These are phyloP conservation scores for Fusarium sp. DNA, from an alignment of 2,329 filamentous ascomycete genomes.

Conservation along the genomic window DNA sequence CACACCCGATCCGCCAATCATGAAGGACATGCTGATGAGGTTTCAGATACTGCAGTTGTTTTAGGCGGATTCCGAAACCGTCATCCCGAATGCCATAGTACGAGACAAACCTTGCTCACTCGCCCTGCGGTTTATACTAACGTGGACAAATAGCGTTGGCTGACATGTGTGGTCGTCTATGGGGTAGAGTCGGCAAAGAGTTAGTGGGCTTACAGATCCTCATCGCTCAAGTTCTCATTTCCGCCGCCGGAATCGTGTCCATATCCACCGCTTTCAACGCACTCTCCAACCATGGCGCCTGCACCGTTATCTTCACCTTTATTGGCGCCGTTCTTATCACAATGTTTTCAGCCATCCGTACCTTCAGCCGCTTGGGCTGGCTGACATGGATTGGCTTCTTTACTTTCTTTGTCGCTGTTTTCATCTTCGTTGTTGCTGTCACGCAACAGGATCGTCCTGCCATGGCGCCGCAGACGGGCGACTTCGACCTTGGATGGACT, in stretches of 20 bases:
- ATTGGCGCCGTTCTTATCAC: constrained; percentile 4
- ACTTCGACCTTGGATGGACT: constrained; percentile 4
- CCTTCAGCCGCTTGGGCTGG: constrained; percentile 5
- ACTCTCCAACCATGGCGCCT: constrained; percentile 6
- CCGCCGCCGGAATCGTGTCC: constrained; percentile 7
- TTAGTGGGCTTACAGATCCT: constrained; percentile 5
- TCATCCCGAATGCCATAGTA: constrained; percentile 9
- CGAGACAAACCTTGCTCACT: background rate
- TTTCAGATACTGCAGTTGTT: background rate
- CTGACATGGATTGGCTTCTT: constrained; percentile 9
- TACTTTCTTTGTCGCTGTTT: constrained; percentile 9
- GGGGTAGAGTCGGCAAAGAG: constrained; percentile 1
- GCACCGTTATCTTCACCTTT: constrained; percentile 3
- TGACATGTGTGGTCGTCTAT: constrained; percentile 10
- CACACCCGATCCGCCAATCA: accelerated
- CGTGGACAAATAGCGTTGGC: background rate
- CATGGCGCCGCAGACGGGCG: constrained; percentile 2
- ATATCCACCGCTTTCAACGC: constrained; percentile 7
- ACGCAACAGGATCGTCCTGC: constrained; percentile 10
- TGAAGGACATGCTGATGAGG: background rate
- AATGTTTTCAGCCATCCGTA: background rate
- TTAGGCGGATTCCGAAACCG: constrained; percentile 9
- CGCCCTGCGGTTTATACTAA: background rate
- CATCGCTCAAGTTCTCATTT: background rate
- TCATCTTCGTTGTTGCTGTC: constrained; percentile 7